Evolutionary conservation across 2,329 filamentous ascomycete species (phyloP), one percentile per base, ranked within the genome.

Genomic region (Hansfordia pulvinata): DNA sequence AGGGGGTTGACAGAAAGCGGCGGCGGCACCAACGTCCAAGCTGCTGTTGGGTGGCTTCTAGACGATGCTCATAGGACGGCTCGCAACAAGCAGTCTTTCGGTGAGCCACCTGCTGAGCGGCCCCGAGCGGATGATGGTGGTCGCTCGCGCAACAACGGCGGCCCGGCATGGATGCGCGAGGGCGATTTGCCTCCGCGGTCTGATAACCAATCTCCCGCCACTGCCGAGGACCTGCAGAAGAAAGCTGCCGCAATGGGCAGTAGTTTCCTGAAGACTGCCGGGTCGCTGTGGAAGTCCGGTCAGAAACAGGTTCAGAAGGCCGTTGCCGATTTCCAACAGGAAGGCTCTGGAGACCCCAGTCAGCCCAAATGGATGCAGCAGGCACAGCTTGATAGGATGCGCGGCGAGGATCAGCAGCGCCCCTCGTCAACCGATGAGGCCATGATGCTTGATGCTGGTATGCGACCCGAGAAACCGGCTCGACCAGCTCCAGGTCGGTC

Each of bases 281-380:
- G 92, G 38, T 88, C 83, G 1, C 56, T 96, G 1, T 98, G 90
- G 90, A 98, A 93, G 48, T 82, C 80, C 3, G 76, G 88, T 1
- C 83, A 86, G 45, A 98, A 93, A 53, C 86, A 83, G 47, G 70
- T 96, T 31, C 84, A 93, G 43, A 84, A 90, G 51, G 88, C 84
- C 4, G 81, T 96, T 18, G 76, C 85, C 7, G 90, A 98, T 10
- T 80, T 96, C 32, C 70, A 78, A 37, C 63, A 70, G 35, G 65
- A 67, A 21, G 77, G 75, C n/a, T n/a, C n/a, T n/a, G 60, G 63
- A 15, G 85, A 93, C 43, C 64, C 79, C 3, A 81, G 51, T 43
- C 82, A 93, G 46, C 90, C 90, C 1, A 90, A 83, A 46, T 98
- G 90, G 90, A 93, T 98, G 88, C 75, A 79, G 40, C 79, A 86